Base-by-base conservation (phyloP, 352 stramenopile genomes). In the Globisporangium mamillatum region DNA sequence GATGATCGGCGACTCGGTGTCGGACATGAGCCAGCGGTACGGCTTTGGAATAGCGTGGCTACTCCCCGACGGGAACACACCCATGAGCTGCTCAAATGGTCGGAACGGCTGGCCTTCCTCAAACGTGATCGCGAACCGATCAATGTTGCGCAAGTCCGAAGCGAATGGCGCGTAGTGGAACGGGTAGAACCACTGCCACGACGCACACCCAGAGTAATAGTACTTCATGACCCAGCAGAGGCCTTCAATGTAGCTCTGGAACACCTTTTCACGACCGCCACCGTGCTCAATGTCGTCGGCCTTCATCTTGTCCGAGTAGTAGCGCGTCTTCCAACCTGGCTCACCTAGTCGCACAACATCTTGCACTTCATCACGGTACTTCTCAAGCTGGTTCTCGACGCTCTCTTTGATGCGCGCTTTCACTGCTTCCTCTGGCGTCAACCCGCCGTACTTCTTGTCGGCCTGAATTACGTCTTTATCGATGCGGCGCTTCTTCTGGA, bases 131-230 rank as follows among this genome's bases (percentile, higher is more conserved):
- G 87, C 82, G 29, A 92, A 92, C 3, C 84, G 78, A 63, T 94
- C 86, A 38, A 98, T 91, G 66, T 96, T 94, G 48, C 80, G 91
- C 70, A 98, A 77, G 72, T 98, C 95, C 0, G 88, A 97, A 25
- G 96, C 88, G 53, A 98, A 95, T 3, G 95, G 95, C 0, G 97
- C 96, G 81, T 99, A 99, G 77, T 99, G 98, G 78, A 99, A 99
- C 2, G 97, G 98, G 77, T 98, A 99, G 75, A 99, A 99, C 98
- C 98, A 99, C 53, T 97, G 90, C 98, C 98, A 99, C 64, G 92
- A 99, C 56, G 98, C 97, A 76, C 98, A 99, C 1, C 98, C 98
- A 60, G 90, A 92, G 79, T 99, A 99, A 77, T 99, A 99, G 82
- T 99, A 99, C 27, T 94, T 92, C 75, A 99, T 93, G 73, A 98